Evolutionary conservation across 176 grass and related monocot genomes (phyloP).

Genomic region (Aechmea fasciata): DNA sequence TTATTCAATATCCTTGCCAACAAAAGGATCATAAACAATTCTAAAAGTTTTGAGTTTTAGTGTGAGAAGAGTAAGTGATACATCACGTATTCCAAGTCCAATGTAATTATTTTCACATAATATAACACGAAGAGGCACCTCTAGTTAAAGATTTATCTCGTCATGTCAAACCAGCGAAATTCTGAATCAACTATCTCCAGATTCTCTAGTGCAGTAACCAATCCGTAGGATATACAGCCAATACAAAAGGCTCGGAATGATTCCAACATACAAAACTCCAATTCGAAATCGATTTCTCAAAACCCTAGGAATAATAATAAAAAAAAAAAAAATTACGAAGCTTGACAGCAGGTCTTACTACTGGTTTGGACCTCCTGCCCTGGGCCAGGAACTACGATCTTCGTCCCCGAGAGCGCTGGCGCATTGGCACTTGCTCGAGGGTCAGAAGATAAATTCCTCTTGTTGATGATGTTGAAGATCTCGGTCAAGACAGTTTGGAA

Average conservation of each 20-base stretch:
- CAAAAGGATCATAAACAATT: no score
- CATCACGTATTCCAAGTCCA: no score
- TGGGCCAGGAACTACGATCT: constrained; percentile 46
- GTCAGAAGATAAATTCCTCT: constrained; percentile 40
- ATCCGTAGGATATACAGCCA: constrained; percentile 26
- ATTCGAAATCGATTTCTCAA: neutral
- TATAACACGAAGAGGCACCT: neutral
- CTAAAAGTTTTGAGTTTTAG: no score
- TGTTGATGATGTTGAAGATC: constrained; percentile 60
- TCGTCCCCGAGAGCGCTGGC: constrained; percentile 38
- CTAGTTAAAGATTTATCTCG: neutral
- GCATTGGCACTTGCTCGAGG: constrained; percentile 24
- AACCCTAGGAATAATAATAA: no score
- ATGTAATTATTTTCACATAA: neutral
- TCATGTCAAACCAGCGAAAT: neutral
- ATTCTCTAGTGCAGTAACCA: neutral
- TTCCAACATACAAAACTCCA: neutral
- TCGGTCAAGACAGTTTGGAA: constrained; percentile 61
- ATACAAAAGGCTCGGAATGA: constrained; percentile 14
- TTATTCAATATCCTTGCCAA: no score
- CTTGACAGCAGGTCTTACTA: constrained; percentile 35
- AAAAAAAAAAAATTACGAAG: constrained; percentile 7
- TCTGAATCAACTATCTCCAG: neutral
- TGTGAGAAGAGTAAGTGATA: no score
- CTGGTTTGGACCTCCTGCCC: constrained; percentile 49